Base-by-base conservation (phyloP, 768 basidiomycete genomes). In the Russula foetens region DNA sequence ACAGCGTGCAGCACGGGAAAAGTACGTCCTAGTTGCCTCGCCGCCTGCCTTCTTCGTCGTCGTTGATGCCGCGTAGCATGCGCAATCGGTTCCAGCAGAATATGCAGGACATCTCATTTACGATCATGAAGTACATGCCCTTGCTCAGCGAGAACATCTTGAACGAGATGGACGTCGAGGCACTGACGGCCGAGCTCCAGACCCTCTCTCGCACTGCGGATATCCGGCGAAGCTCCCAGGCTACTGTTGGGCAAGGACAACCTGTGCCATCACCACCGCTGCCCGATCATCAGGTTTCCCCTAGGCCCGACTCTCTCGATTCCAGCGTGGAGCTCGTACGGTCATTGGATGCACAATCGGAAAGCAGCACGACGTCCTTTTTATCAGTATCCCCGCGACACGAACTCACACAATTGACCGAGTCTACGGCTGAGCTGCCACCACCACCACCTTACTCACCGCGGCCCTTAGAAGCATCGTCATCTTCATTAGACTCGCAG, bases 91-190 rank as follows among this genome's bases (percentile, higher is more conserved):
- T 92, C 70, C 76, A 79, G 35, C 84, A 88, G 63, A 90, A 85
- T 26, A 85, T 88, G 65, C 83, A 90, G 60, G 86, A 93, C 67
- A 78, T 82, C 24, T 82, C 86, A 7, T 95, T 84, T 68, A 92
- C 88, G 0, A 75, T 87, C 50, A 82, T 88, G 69, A 84, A 86
- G 0, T 77, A 87, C 43, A 71, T 90, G 19, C 84, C 86, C 2
- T 84, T 85, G 1, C 77, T 92, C 19, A 79, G 82, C 7, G 74
- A 79, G 15, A 83, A 85, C 62, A 76, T 92, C 14, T 72, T 88
- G n/a, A 75, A 77, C 24, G 82, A 81, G 31, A 86, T 92, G 82
- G 84, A 92, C 63, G 86, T 92, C 19, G 90, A 92, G 64, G 75
- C 75, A 0, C 72, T 90, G 14, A 90, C 86, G 0, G 70, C 77